A percentile compares a stretch with the other conserved stretches of the same genome.
Conservation (phyloP, 2,329 filamentous ascomycete species). For the Chaetomiaceae sp. region DNA sequence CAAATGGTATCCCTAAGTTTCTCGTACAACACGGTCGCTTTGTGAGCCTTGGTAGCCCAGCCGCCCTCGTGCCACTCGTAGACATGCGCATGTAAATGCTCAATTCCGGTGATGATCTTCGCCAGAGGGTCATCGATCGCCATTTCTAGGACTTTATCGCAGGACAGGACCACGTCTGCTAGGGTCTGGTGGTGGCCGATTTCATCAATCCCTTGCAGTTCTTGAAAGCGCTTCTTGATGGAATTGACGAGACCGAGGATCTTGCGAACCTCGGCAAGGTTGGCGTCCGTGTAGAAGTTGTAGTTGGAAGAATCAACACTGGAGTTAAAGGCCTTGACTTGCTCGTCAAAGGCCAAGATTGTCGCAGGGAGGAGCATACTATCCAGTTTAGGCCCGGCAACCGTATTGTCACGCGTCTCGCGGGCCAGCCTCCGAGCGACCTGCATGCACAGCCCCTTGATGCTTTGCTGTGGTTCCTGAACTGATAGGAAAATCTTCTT, state of each 20-base stretch:
- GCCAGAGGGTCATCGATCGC: conserved; percentile 78
- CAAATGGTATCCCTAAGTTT: conserved; percentile 76
- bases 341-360: conserved; percentile 60
- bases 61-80: conserved; percentile 89
- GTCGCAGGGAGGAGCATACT: conserved; percentile 61
- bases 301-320: conserved; percentile 42
- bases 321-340: conserved; percentile 42
- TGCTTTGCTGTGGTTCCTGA: conserved; percentile 38
- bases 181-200: conserved; percentile 71
- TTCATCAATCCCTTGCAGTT: conserved; percentile 63
- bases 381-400: conserved; percentile 38
- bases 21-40: conserved; percentile 66
- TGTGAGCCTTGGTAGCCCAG: conserved; percentile 78
- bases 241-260: conserved; percentile 66
- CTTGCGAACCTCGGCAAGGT: conserved; percentile 69
- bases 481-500: conserved; percentile 46
- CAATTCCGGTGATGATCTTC: conserved; percentile 77
- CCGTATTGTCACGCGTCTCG: conserved; percentile 24
- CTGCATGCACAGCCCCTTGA: conserved; percentile 43
- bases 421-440: conserved; percentile 39
- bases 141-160: conserved; percentile 70
- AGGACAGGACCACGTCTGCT: conserved; percentile 70
- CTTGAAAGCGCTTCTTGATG: conserved; percentile 66
- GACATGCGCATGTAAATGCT: conserved; percentile 79
- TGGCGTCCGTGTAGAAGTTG: conserved; percentile 86